Evolutionary conservation across 2,329 filamentous ascomycete genomes (phyloP), one percentile per base, ranked within the genome.

Genomic region (Colletotrichum chrysophilum): DNA sequence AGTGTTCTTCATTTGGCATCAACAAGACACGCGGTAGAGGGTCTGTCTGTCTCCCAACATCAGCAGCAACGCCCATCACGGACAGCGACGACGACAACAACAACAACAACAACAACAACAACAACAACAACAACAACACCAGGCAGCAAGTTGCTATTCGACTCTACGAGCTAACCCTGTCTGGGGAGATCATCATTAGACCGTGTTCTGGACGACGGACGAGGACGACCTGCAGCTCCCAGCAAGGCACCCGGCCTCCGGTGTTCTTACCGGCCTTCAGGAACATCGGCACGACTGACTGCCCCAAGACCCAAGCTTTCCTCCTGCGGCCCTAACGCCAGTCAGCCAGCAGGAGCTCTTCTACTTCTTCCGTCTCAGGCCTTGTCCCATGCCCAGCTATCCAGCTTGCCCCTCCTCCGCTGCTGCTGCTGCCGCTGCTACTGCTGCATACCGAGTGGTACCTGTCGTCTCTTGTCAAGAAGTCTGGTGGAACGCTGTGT

Each of bases 351-450:
- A 32, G 38, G 43, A 36, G 30, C 38, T 70, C 66, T 58, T 65
- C 48, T 38, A 21, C n/a, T 21, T 52, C 43, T 52, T 72, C 70
- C 70, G 24, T 66, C 61, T 69, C 28, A 71, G 55, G 24, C 32
- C 52, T 71, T 71, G 74, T 74, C 68, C 76, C 76, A 66, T 74
- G 74, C 76, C 74, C 76, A 77, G 74, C 62, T 71, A 36, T 61
- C 56, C 61, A 48, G 52, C 70, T 68, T 73, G 73, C 72, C 68
- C 72, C 68, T 67, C 55, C 64, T 38, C 73, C 65, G 38, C 70
- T 34, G 69, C 38, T 48, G 38, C 38, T 48, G 38, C 38, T 14
- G 73, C 38, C 5, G 18, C 38, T 48, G 38, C 38, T 48, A 12
- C 38, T 48, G 18, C 38, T 48, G 38, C 38, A 48, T 48, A 12